These are phyloP conservation scores for Phytophthora meadii DNA, from an alignment of 352 stramenopile genomes.

Conservation along the genomic window DNA sequence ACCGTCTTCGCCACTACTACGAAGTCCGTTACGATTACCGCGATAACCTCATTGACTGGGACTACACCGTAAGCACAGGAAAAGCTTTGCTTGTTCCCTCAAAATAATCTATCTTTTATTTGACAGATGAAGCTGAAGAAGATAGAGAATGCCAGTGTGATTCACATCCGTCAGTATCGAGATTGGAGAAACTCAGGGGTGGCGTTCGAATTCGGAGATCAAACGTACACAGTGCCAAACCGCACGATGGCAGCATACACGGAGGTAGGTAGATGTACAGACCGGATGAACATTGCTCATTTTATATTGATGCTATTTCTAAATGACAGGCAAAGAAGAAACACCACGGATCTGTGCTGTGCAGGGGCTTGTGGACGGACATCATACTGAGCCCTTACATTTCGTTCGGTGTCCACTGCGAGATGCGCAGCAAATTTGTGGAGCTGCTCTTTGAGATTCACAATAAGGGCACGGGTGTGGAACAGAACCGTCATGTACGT, in stretches of 20 bases:
- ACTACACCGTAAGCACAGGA: conserved; percentile 83
- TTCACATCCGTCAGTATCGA: conserved; percentile 93
- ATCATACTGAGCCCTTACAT: conserved; percentile 93
- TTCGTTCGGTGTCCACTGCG: conserved; percentile 89
- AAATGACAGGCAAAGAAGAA: conserved; percentile 63
- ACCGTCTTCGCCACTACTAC: conserved; percentile 91
- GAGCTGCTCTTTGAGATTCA: conserved; percentile 93
- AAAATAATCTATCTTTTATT: background rate
- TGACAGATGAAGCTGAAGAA: conserved; percentile 83
- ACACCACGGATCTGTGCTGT: conserved; percentile 78
- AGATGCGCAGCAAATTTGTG: conserved; percentile 73
- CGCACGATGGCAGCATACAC: conserved; percentile 91
- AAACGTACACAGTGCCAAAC: conserved; percentile 92
- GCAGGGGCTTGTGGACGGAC: conserved; percentile 92
- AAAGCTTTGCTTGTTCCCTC: too few relatives aligned
- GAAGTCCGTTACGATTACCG: conserved; percentile 93
- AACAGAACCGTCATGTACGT: conserved; percentile 93
- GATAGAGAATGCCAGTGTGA: conserved; percentile 90
- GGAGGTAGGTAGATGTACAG: conserved; percentile 43
- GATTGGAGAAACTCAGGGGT: conserved; percentile 93
- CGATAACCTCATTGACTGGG: conserved; percentile 94
- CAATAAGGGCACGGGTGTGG: conserved; percentile 93
- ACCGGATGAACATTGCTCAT: too few relatives aligned
- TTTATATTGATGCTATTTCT: background rate
- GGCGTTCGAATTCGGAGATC: conserved; percentile 96